phyloP scores from a whole-genome alignment of 306 rosid genomes.

The Corylus heterophylla region DNA sequence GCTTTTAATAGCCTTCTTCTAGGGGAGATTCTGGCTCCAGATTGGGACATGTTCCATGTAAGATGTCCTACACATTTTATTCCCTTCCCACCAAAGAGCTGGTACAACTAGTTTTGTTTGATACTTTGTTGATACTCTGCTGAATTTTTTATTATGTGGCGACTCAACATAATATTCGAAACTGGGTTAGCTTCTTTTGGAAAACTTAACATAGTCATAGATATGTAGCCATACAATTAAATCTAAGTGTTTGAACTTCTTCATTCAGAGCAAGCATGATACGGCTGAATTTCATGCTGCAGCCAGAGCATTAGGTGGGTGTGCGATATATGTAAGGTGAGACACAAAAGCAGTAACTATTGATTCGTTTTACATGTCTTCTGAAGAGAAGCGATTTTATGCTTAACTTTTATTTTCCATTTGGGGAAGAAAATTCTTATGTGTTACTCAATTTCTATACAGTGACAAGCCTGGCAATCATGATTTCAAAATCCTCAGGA shows the following conservation, averaged over 20 bases:
- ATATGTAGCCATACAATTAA: not conserved
- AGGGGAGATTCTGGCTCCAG: constrained; percentile 74
- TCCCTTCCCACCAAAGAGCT: constrained; percentile 1
- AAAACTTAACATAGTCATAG: not conserved
- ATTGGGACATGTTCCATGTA: constrained; percentile 88
- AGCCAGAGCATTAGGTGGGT: constrained; percentile 82
- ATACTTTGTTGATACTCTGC: constrained; percentile 16
- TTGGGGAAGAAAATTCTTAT: not conserved
- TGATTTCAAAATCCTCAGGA: constrained; percentile 62
- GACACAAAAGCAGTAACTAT: not conserved
- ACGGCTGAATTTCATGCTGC: constrained; percentile 81
- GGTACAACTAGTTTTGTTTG: not conserved
- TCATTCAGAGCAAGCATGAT: constrained; percentile 59
- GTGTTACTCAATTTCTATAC: constrained; percentile 19
- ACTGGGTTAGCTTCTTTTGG: not conserved
- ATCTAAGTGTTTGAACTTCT: constrained; percentile 16
- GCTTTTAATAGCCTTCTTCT: constrained; percentile 70
- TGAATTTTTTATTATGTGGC: not conserved
- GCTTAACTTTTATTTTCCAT: not conserved
- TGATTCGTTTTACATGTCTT: not conserved
- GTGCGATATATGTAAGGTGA: constrained; percentile 76
- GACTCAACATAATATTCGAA: not conserved
- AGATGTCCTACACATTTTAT: constrained; percentile 20
- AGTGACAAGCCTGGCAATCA: constrained; percentile 76
- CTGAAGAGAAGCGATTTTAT: not conserved